Base-by-base conservation (phyloP, 1,284 basidiomycete genomes). In the Trichosporon coremiiforme region DNA sequence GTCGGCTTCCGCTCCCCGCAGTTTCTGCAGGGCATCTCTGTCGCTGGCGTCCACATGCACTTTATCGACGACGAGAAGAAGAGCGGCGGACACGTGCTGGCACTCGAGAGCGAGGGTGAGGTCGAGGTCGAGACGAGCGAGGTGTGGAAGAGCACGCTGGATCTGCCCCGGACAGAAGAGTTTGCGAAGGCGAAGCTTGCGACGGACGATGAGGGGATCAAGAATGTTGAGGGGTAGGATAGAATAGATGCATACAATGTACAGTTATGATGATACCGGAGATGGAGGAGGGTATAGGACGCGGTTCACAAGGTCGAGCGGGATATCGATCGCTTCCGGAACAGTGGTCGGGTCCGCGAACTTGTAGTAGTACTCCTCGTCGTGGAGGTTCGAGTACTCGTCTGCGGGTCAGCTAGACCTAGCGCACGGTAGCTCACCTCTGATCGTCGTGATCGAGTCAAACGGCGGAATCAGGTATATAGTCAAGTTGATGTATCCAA, bases 281-380 rank as follows among this genome's bases (percentile, higher is more conserved):
- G 45, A 47, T 6, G 47, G 15, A 60, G 71, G 69, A 1, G 77
- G 77, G 74, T 91, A 91, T 38, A 90, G 76, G 53, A 89, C 86
- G 55, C 90, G 88, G 77, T 93, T 93, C 22, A 93, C 90, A 60
- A 93, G 78, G 60, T 90, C 90, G 71, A 93, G 89, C 2, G 93
- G 93, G 73, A 94, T 87, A 81, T 94, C 93, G 77, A 91, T 90
- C 31, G 90, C 84, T 73, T 89, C 88, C 7, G 90, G 89, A n/a
- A 88, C 85, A 20, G 86, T 83, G 68, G 85, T 79, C 5, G 85
- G 79, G 50, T 85, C 80, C 2, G 75, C 72, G 31, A 74, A 75
- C 41, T 72, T 72, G 72, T 74, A 77, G 68, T 77, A 79, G 65
- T 78, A 80, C 45, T 71, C 66, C 9, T 68, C 66, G 2, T 31